These are phyloP conservation scores for Penicillium italicum DNA, from an alignment of 2,329 filamentous ascomycete genomes.

Conservation along the genomic window DNA sequence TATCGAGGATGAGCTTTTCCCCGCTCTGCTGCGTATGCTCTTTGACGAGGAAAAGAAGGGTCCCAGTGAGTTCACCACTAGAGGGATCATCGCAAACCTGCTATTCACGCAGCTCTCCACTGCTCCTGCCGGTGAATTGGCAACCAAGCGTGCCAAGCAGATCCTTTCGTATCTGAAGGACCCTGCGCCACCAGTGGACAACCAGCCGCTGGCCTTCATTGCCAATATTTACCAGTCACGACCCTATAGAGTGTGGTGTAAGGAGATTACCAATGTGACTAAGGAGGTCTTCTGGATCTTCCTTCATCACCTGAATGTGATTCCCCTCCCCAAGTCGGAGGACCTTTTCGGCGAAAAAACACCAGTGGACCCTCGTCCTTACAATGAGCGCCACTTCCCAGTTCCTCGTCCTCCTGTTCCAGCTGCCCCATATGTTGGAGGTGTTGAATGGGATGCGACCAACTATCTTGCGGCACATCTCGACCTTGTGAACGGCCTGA, in stretches of 20 bases:
- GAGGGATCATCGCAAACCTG: constrained; percentile 82
- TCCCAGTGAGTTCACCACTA: constrained; percentile 91
- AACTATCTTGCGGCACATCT: constrained; percentile 92
- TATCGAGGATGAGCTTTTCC: constrained; percentile 78
- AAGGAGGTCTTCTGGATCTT: constrained; percentile 99
- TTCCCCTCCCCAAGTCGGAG: constrained; percentile 51
- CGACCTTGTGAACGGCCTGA: constrained; percentile 84
- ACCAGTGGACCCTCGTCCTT: constrained; percentile 18
- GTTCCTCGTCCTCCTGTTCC: constrained; percentile 83
- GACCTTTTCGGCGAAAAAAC: constrained; percentile 30
- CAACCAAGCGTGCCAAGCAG: constrained; percentile 61
- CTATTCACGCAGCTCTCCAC: constrained; percentile 83
- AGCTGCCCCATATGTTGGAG: constrained; percentile 91
- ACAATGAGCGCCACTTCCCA: constrained; percentile 68
- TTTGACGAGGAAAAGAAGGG: constrained; percentile 99
- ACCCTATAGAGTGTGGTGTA: constrained; percentile 91
- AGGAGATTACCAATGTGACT: constrained; percentile 85
- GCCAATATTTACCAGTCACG: constrained; percentile 81
- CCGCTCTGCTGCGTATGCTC: constrained; percentile 78
- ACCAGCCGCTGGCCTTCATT: constrained; percentile 78
- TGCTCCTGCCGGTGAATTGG: constrained; percentile 58
- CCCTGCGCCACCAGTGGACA: constrained; percentile 69
- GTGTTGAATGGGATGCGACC: constrained; percentile 97
- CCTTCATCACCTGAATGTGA: constrained; percentile 85
- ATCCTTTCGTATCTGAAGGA: constrained; percentile 78